A percentile compares a stretch with the other conserved stretches of the same genome.
phyloP scores from a whole-genome alignment of 805 yeast genomes.

The Metschnikowia henanensis region DNA sequence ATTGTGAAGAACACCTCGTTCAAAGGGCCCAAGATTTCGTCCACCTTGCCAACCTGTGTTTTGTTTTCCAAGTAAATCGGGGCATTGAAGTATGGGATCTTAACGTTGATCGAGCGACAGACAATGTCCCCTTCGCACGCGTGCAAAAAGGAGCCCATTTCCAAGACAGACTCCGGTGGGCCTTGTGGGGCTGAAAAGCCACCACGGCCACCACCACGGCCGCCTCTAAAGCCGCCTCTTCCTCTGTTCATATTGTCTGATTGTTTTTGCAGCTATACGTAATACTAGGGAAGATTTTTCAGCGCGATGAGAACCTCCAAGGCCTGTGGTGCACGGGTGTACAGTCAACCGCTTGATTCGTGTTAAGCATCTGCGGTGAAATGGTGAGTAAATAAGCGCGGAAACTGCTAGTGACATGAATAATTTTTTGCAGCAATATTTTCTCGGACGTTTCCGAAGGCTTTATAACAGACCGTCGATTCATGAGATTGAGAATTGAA shows the following conservation, averaged over 20 bases:
- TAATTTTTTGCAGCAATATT: too few relatives aligned
- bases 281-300: conserved; percentile 16
- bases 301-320: conserved; percentile 18
- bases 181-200: conserved; percentile 80
- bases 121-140: conserved; percentile 97
- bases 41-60: conserved; percentile 95
- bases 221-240: conserved; percentile 52
- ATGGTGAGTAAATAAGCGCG: too few relatives aligned
- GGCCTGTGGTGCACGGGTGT: conserved; percentile 19
- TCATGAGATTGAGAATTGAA: too few relatives aligned
- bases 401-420: too few relatives aligned
- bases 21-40: conserved; percentile 95
- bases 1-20: conserved; percentile 98
- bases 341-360: too few relatives aligned
- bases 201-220: conserved; percentile 68
- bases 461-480: too few relatives aligned
- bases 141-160: conserved; percentile 91
- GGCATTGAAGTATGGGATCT: conserved; percentile 97
- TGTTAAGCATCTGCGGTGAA: too few relatives aligned
- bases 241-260: conserved; percentile 46
- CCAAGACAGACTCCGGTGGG: conserved; percentile 93
- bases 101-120: conserved; percentile 90
- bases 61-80: conserved; percentile 97
- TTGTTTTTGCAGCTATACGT: conserved; percentile 2
- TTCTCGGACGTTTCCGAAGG: too few relatives aligned